phyloP scores from a whole-genome alignment of 2,329 filamentous ascomycete genomes.

The Sordariomycetes sp. region DNA sequence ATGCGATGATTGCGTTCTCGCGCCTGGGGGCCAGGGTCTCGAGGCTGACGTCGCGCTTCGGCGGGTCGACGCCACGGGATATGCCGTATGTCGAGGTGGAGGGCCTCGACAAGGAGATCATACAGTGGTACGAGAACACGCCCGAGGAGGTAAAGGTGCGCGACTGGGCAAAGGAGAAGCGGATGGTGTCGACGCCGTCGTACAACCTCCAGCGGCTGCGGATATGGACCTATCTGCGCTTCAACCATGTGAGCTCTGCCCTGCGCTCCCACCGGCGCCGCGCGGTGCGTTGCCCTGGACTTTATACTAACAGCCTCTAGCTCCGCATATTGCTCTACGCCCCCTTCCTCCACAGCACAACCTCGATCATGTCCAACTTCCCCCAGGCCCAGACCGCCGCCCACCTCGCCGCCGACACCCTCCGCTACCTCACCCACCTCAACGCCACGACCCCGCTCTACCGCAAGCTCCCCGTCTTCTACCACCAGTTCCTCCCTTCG shows the following conservation, averaged over 20 bases:
- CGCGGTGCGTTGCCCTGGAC: background rate
- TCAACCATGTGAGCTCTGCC: conserved; percentile 51
- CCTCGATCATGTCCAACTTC: conserved; percentile 67
- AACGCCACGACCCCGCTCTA: conserved; percentile 64
- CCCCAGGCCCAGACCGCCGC: conserved; percentile 61
- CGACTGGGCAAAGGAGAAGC: conserved; percentile 42
- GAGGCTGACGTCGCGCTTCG: conserved; percentile 61
- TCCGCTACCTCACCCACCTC: conserved; percentile 55
- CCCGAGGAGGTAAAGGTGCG: conserved; percentile 44
- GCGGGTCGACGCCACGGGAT: conserved; percentile 45
- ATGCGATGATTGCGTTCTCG: conserved; percentile 76
- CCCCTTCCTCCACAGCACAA: conserved; percentile 72
- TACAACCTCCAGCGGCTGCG: conserved; percentile 62
- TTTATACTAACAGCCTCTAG: conserved; percentile 10
- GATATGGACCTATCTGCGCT: conserved; percentile 72
- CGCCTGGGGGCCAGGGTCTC: conserved; percentile 77
- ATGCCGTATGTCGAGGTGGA: conserved; percentile 64
- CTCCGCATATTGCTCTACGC: conserved; percentile 83
- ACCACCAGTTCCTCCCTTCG: conserved; percentile 68
- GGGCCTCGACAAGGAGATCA: conserved; percentile 67
- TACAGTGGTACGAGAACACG: conserved; percentile 75
- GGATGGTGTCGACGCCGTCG: conserved; percentile 38
- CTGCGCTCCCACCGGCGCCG: conserved; percentile 5
- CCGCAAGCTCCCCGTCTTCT: conserved; percentile 58
- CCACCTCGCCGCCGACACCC: conserved; percentile 64